Evolutionary conservation across 2,329 filamentous ascomycete species (phyloP), one percentile per base, ranked within the genome.

Genomic region (Arthrocladium fulminans): DNA sequence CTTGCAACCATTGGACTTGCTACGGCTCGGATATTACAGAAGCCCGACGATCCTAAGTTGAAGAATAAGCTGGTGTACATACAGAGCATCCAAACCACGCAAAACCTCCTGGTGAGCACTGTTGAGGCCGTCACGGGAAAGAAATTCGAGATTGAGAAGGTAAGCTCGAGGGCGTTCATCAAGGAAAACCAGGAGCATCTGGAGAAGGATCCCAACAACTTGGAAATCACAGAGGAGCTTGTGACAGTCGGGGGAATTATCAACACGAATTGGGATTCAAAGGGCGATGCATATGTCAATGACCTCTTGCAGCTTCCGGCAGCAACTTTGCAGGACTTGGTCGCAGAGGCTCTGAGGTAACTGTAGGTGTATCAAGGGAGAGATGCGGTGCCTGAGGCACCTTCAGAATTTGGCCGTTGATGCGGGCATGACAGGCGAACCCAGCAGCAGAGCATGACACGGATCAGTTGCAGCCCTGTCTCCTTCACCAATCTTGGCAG

Each of bases 51-150:
- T 29, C 22, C 37, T 13, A 45, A 39, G n/a, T 20, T 45, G 29
- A 45, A 35, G 38, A 48, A 51, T 25, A 27, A 43, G 22, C 4
- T 47, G 34, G 44, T 51, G 1, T 69, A 66, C 49, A 61, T 76
- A 15, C 59, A 72, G 2, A 68, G 71, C 17, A 59, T 67, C 5
- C 60, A 65, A 4, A 60, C 69, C 8, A 69, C 71, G 0, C 75
- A 77, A 59, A 67, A 67, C n/a, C 45, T 63, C 30, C 47, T 72
- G 0, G 41, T 67, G 1, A 58, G 52, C 1, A 50, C 62, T 22
- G 64, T 57, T 2, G 60, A 67, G 57, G 65, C 66, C 19, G 42
- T 50, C 2, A 42, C 41, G 10, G 47, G 46, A 8, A 23, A 39
- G 3, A 48, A 45, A 29, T 51, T 32, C 15, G 32, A 38, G 20